These are phyloP conservation scores for Pseudozyma sp. DNA, from an alignment of 1,284 basidiomycete genomes.

Conservation along the genomic window DNA sequence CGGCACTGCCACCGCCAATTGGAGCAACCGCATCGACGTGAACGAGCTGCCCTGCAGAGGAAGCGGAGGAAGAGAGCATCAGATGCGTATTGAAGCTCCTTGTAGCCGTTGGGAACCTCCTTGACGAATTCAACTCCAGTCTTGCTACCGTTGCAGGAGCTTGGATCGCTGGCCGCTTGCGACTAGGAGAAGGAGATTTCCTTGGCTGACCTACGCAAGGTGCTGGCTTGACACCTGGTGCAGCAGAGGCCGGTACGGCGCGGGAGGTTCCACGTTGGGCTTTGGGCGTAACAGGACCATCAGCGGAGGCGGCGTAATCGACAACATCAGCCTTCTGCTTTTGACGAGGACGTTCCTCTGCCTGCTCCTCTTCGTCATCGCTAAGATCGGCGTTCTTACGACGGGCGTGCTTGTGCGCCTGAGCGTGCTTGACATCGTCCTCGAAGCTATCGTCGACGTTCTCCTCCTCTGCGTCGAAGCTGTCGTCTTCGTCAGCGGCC, in stretches of 20 bases:
- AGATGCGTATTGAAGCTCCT: slow-evolving; percentile 23
- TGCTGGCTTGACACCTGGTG: slow-evolving; percentile 59
- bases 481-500: slow-evolving; percentile 13
- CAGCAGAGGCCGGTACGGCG: slow-evolving; percentile 18
- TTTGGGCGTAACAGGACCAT: slow-evolving; percentile 27
- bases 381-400: slow-evolving; percentile 15
- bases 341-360: slow-evolving; percentile 17
- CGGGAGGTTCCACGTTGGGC: slow-evolving; percentile 17
- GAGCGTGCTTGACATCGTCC: slow-evolving; percentile 17
- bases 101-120: slow-evolving; percentile 22
- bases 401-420: slow-evolving; percentile 1
- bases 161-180: slow-evolving; percentile 57
- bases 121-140: slow-evolving; percentile 24
- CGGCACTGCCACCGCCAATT: neutral
- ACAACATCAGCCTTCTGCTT: slow-evolving; percentile 20
- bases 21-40: neutral
- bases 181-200: slow-evolving; percentile 62
- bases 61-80: slow-evolving; percentile 14
- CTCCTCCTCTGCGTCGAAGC: slow-evolving; percentile 12
- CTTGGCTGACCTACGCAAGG: slow-evolving; percentile 67
- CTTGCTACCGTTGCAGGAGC: slow-evolving; percentile 41
- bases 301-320: neutral
- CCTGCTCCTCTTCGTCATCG: slow-evolving; percentile 11
- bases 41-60: neutral
- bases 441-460: slow-evolving; percentile 1